phyloP scores from a whole-genome alignment of 345 rosid species.

The Adansonia digitata region DNA sequence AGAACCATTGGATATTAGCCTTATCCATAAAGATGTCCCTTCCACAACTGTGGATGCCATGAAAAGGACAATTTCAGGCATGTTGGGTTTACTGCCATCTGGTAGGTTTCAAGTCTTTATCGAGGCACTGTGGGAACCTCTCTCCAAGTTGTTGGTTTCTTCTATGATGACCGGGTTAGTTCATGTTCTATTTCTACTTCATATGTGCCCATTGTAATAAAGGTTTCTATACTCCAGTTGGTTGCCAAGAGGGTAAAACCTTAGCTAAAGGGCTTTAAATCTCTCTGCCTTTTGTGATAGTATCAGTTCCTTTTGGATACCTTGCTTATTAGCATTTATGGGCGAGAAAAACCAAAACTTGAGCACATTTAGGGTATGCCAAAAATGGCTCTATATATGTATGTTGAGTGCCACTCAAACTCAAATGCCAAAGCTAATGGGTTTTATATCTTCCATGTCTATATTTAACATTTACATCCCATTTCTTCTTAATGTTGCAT shows the following conservation, averaged over 20 bases:
- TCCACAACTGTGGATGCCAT: conserved; percentile 86
- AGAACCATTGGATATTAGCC: conserved; percentile 86
- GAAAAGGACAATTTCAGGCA: conserved; percentile 94
- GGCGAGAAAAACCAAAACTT: not conserved
- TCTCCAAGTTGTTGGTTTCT: conserved; percentile 77
- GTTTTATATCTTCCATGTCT: not conserved
- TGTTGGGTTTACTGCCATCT: conserved; percentile 96
- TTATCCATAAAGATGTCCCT: conserved; percentile 85
- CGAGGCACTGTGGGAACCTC: conserved; percentile 90
- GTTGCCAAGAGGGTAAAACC: not conserved
- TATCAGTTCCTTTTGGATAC: not conserved
- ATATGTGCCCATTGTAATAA: not conserved
- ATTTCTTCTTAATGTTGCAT: not conserved
- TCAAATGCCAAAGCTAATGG: not conserved
- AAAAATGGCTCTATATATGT: not conserved
- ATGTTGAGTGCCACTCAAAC: not conserved
- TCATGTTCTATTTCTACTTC: not conserved
- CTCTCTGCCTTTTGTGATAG: not conserved
- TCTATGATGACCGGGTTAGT: conserved; percentile 99
- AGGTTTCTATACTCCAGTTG: not conserved
- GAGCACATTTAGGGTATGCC: not conserved
- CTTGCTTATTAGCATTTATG: not conserved
- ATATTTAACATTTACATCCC: not conserved
- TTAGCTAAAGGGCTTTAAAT: not conserved
- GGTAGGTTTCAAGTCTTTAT: conserved; percentile 83